Evolutionary conservation across 2,329 filamentous ascomycete genomes (phyloP), one percentile per base, ranked within the genome.

Genomic region (Cladosporium austrohemisphaericum): DNA sequence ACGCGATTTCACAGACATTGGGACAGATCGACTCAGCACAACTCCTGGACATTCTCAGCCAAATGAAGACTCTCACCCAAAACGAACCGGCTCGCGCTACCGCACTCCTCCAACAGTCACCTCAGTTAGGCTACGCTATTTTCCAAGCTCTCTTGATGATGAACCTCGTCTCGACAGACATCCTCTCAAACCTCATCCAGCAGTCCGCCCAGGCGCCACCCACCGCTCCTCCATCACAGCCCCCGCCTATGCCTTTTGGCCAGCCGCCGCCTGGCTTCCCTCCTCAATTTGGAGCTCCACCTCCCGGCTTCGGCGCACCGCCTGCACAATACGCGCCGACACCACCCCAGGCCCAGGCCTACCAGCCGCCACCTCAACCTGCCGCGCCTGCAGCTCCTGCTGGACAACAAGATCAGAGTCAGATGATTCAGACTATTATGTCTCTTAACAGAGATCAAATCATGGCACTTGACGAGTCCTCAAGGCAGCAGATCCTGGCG

Each of bases 111-210:
- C 79, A 85, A 54, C 86, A 92, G 71, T 90, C 91, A 1, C 93
- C 93, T 0, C 93, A 98, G 70, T 82, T 98, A 36, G 83, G 88
- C 4, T 97, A 95, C 62, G 93, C 93, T 51, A 86, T 97, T 57
- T 97, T 97, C 72, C 92, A 97, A 70, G 87, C 91, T 19, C 79
- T 97, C 8, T 80, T 97, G 2, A 81, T 96, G 29, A 93, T 97
- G 81, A 89, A 90, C 37, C 82, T 97, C 8, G 89, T 97, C 49
- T 92, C 93, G 51, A 86, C 88, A 11, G 84, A 84, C 60, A 84
- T 90, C 3, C 83, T 97, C 48, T 80, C 85, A 55, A 84, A 86
- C 4, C 88, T 97, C 23, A 78, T 96, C 46, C 87, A 94, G 62
- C 58, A 58, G 36, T 49, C 60, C 59, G 29, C 61, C 11, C 65